Evolutionary conservation across 192 early-diverging fungal species (phyloP), one percentile per base, ranked within the genome.

Genomic region (Chytriomyces sp.): DNA sequence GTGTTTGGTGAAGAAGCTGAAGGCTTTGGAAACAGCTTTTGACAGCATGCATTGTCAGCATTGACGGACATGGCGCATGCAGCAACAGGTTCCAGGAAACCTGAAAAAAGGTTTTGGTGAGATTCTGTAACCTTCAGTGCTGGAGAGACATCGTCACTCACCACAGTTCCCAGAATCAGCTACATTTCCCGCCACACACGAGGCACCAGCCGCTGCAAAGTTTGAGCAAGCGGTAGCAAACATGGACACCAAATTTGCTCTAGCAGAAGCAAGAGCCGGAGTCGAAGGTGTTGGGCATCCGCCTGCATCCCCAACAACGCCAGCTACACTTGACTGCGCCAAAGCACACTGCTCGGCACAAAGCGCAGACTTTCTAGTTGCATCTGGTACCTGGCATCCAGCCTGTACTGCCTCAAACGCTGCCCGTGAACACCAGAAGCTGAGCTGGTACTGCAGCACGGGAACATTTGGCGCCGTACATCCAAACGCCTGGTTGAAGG

Each of bases 161-260:
- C 66, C 66, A 47, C 66, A 67, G 43, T 2, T 16, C 8, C 18
- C 28, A 67, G 28, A 3, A 45, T 67, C 66, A 11, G 66, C 26
- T 1, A 44, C 66, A 46, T 46, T 67, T 24, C 44, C 66, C 16
- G 66, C 43, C 45, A 67, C 28, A 47, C 66, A 67, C 28, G 66
- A 11, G 8, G 26, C 16, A 18, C 66, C 66, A 13, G 46, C 66
- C 11, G 43, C 26, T 2, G 44, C 66, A 28, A 67, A 67, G 26
- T 67, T 67, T 16, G 28, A 18, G 46, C 66, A 67, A n/a, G 66
- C 66, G 2, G 66, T 67, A 8, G 43, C 45, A 47, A 67, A 67
- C 28, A 35, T 67, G 16, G 8, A n/a, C 4, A 67, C 66, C 13
- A 67, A 24, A 13, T 11, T 23, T 3, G 28, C 46, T 13, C 66